phyloP scores from a whole-genome alignment of 1,284 basidiomycete species.

The Rugosomyces carneus region DNA sequence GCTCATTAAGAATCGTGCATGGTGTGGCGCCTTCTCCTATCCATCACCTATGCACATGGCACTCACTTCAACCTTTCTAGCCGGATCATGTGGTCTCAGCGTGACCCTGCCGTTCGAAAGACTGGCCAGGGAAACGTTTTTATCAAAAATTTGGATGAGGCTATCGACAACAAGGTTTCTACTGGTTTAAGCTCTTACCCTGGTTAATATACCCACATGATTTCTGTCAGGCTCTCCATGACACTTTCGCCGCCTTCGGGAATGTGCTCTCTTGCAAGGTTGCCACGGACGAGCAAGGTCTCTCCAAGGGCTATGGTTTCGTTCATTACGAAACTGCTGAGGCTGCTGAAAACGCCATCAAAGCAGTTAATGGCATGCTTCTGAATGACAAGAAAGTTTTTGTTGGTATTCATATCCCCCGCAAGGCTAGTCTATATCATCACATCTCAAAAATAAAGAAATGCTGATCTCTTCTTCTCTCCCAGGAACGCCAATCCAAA shows the following conservation, averaged over 20 bases:
- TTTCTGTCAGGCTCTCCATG: constrained; percentile 79
- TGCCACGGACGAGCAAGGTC: constrained; percentile 88
- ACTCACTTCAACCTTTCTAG: constrained; percentile 29
- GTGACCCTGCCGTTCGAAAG: constrained; percentile 98
- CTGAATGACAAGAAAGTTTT: constrained; percentile 99
- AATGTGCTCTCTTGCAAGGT: constrained; percentile 99
- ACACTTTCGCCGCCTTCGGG: constrained; percentile 98
- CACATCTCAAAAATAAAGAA: neutral
- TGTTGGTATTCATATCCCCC: constrained; percentile 96
- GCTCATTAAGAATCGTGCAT: constrained; percentile 95
- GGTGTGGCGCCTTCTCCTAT: constrained; percentile 46
- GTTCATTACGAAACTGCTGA: constrained; percentile 99
- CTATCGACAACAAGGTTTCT: constrained; percentile 94
- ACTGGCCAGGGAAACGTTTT: constrained; percentile 99
- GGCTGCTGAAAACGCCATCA: constrained; percentile 94
- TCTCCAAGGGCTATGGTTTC: constrained; percentile 95
- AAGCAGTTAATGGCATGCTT: constrained; percentile 98
- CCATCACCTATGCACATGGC: neutral
- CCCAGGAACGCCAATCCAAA: constrained; percentile 91
- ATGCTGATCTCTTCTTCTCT: constrained; percentile 4
- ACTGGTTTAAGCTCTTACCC: too few species aligned
- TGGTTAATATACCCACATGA: neutral
- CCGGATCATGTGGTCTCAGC: constrained; percentile 99
- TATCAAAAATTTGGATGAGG: constrained; percentile 99
- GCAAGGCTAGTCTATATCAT: constrained; percentile 56